Base-by-base conservation (phyloP, 2,329 filamentous ascomycete genomes). In the Hirsutella minnesotensis region DNA sequence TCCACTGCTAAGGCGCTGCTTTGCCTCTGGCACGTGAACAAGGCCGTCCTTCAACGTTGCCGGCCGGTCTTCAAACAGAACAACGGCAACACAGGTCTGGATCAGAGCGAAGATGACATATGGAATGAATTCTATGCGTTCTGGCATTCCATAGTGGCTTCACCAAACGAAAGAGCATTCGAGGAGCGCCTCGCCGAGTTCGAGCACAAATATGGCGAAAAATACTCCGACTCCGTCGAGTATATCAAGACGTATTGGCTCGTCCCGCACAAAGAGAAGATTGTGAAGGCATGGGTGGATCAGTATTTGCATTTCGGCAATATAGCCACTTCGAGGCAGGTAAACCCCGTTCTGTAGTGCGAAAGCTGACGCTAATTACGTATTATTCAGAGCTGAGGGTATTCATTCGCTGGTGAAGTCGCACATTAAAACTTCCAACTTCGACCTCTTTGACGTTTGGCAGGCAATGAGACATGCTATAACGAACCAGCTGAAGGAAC, bases 241-340 rank as follows among this genome's bases (percentile, higher is more conserved):
- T 8, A n/a, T 5, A 33, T 7, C 7, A 33, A 33, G n/a, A 33
- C n/a, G 31, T 33, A 16, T n/a, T 15, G 5, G 31, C 10, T 51
- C 42, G 35, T 47, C 3, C 44, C 36, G 22, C 50, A 49, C 27
- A 54, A 55, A 21, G 45, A 55, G 37, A 52, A 43, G 43, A 36
- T 55, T 29, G 46, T 51, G 1, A 50, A 48, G 29, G 47, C 42
- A 13, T 53, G 42, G 47, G 49, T 55, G 37, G 39, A 53, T 44
- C 13, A 43, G 22, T 22, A 49, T 16, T 16, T 22, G 19, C 45
- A 51, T 36, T 53, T 53, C 40, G 40, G 45, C 33, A 49, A 53
- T 13, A 24, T 46, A n/a, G 41, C 43, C 43, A 51, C 47, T 19
- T 29, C 27, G 27, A 29, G 27, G 27, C 13, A 29, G 27, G 27